Conservation (phyloP, 1,139 yeast genomes). For the Blastobotrys indianensis region DNA sequence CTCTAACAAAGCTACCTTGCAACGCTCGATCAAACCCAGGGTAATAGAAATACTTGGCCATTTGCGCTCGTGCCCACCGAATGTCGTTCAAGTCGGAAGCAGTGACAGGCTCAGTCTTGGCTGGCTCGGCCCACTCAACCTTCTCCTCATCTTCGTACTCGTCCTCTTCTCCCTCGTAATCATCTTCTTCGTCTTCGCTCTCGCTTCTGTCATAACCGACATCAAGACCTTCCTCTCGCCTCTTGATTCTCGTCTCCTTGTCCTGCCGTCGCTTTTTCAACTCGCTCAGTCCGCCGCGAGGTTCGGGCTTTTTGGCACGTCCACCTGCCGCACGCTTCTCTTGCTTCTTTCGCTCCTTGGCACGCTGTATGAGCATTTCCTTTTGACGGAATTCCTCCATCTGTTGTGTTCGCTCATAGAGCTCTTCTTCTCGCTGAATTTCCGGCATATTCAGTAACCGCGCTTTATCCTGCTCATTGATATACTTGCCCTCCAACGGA, state of each 20-base stretch:
- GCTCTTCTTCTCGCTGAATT: conserved; percentile 80
- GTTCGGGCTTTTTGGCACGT: conserved; percentile 23
- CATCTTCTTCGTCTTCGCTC: conserved; percentile 27
- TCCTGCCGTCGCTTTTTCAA: conserved; percentile 79
- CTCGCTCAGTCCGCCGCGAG: conserved; percentile 50
- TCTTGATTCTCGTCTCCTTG: conserved; percentile 34
- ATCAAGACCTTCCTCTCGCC: conserved; percentile 22
- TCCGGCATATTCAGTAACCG: conserved; percentile 73
- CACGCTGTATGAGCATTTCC: conserved; percentile 74
- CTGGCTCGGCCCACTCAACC: conserved; percentile 48
- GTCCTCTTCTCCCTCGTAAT: conserved; percentile 27
- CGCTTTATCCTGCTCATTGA: conserved; percentile 71
- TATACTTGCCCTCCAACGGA: conserved; percentile 89
- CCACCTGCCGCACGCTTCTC: conserved; percentile 34
- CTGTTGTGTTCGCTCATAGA: conserved; percentile 89
- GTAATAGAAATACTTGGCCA: conserved; percentile 72
- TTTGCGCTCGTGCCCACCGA: conserved; percentile 69
- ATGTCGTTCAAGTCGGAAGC: conserved; percentile 61
- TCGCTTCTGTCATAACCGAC: conserved; percentile 22
- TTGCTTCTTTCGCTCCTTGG: conserved; percentile 49
- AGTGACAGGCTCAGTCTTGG: conserved; percentile 34
- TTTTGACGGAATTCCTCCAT: conserved; percentile 83
- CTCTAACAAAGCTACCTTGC: conserved; percentile 71
- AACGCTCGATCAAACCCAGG: conserved; percentile 70
- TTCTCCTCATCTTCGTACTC: conserved; percentile 42